A percentile compares a stretch with the other conserved stretches of the same genome.
phyloP scores from a whole-genome alignment of 2,329 filamentous ascomycete genomes.

The Myrmaecium sp. region DNA sequence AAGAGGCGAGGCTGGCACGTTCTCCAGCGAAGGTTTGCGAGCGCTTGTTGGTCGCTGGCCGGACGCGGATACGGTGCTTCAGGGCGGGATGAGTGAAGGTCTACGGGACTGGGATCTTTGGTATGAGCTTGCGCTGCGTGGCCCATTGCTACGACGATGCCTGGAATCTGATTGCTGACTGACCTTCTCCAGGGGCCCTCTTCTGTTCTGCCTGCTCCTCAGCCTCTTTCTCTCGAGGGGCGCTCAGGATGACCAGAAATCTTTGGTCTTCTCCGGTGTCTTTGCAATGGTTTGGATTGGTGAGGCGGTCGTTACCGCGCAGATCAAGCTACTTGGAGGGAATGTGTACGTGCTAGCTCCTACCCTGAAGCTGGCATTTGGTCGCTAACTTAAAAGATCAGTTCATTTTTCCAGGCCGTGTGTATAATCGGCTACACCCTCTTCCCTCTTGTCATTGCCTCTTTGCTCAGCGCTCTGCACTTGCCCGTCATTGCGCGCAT shows the following conservation, averaged over 20 bases:
- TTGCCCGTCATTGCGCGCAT: constrained; percentile 69
- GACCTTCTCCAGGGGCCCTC: constrained; percentile 47
- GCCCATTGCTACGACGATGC: no score
- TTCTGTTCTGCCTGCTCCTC: constrained; percentile 83
- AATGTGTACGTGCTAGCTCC: constrained; percentile 60
- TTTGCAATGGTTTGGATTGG: constrained; percentile 96
- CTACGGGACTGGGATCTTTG: constrained; percentile 95
- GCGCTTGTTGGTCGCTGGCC: constrained; percentile 47
- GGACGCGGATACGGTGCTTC: constrained; percentile 47
- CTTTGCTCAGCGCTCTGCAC: constrained; percentile 68
- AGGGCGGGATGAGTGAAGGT: constrained; percentile 69
- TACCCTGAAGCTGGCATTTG: constrained; percentile 4
- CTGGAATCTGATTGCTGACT: constrained; percentile 5
- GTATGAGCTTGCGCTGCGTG: constrained; percentile 24
- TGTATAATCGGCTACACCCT: constrained; percentile 98
- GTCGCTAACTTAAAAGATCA: constrained; percentile 23
- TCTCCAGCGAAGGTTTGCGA: constrained; percentile 28
- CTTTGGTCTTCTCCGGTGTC: constrained; percentile 83
- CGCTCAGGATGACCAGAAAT: constrained; percentile 63
- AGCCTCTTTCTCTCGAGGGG: constrained; percentile 76
- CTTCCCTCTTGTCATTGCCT: constrained; percentile 88
- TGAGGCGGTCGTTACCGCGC: constrained; percentile 89
- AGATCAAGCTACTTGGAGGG: constrained; percentile 90
- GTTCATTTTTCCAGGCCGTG: constrained; percentile 92
- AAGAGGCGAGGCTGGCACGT: constrained; percentile 31